Base-by-base conservation (phyloP, 2,329 filamentous ascomycete genomes). In the Fusarium circinatum region DNA sequence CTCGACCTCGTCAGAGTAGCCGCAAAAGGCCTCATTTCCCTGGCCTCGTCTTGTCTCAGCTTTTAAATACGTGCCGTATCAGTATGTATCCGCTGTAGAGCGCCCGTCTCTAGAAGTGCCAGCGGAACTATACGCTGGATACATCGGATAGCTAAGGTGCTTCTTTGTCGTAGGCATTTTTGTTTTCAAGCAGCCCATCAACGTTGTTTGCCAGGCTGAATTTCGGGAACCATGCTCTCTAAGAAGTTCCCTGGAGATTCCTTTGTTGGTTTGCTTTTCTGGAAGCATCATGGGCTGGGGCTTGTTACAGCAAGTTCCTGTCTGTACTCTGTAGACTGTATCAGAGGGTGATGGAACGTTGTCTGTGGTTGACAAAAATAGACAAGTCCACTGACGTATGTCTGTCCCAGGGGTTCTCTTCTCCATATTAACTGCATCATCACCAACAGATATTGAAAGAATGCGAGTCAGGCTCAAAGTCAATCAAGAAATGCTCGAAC, bases 1-100 rank as follows among this genome's bases (percentile, higher is more conserved):
- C 70, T 67, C 39, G 47, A 48, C 61, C 34, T 64, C 71, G 62
- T 62, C 67, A 72, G 68, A 68, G 44, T 30, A 57, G 49, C 64
- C 64, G 58, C 49, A 49, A 63, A 75, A 73, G 68, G 64, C 71
- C 71, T 74, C 71, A 74, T 75, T 73, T 70, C 54, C 44, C 44
- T 47, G 26, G 26, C 41, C 62, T 48, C 44, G 62, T 44, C 52
- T 38, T 65, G 41, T 54, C 51, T 59, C 26, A 44, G 22, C 20
- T 30, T 44, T 32, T 26, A n/a, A 47, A 36, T 22, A 55, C 39
- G 36, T 62, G 45, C 62, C 55, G 67, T 54, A 32, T 51, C 62
- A 51, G 67, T 54, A 36, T 51, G 30, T 61, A 68, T 58, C 62
- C 54, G 49, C 22, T 32, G 22, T 22, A 54, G 28, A 52, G 45